phyloP scores from a whole-genome alignment of 192 early-diverging fungal genomes.

The Backusella tarrabulga region DNA sequence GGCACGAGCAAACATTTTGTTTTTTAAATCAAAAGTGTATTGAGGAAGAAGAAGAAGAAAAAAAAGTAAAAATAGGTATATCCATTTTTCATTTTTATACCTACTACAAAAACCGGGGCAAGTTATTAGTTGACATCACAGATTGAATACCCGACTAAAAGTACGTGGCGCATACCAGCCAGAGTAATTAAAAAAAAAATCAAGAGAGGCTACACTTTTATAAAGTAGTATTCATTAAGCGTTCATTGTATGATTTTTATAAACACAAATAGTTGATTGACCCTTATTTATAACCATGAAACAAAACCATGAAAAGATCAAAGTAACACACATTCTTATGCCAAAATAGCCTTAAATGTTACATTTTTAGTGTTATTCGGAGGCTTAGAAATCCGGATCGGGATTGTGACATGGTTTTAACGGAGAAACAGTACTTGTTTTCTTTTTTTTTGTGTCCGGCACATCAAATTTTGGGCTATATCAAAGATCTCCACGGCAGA shows the following conservation, averaged over 20 bases:
- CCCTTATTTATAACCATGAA: too few relatives aligned
- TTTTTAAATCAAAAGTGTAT: not conserved
- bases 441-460: not conserved
- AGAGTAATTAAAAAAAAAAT: too few relatives aligned
- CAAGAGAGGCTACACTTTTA: too few relatives aligned
- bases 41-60: not conserved
- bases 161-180: not conserved
- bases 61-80: not conserved
- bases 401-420: not conserved
- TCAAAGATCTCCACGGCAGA: not conserved
- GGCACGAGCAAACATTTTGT: conserved; percentile 17
- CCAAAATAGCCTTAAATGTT: not conserved
- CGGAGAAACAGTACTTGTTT: not conserved
- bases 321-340: not conserved
- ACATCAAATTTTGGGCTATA: not conserved
- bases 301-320: not conserved
- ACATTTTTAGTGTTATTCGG: not conserved
- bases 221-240: too few relatives aligned
- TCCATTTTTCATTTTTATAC: not conserved
- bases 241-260: too few relatives aligned
- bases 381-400: conserved; percentile 11
- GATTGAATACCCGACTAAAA: not conserved
- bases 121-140: conserved; percentile 1
- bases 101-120: not conserved
- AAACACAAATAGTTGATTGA: too few relatives aligned